Percentiles rank a stretch among this genome's conserved stretches.
These are phyloP conservation scores for Boeremia exigua DNA, from an alignment of 2,329 filamentous ascomycete genomes.

Conservation along the genomic window DNA sequence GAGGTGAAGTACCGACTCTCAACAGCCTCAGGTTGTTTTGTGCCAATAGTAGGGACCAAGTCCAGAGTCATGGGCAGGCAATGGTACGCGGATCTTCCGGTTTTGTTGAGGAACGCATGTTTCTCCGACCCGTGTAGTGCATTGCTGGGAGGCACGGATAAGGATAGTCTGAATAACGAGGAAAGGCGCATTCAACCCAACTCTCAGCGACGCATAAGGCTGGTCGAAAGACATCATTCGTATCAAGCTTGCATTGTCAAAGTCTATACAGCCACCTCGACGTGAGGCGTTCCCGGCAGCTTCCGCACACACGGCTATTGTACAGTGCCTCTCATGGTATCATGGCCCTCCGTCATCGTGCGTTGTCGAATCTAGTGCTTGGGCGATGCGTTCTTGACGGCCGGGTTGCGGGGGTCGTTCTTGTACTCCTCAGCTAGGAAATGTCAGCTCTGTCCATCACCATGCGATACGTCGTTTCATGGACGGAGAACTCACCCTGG, in stretches of 20 bases:
- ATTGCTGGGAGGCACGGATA: too few relatives aligned
- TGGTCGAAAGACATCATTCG: conserved; percentile 1
- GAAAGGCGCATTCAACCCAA: too few relatives aligned
- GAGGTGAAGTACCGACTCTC: too few relatives aligned
- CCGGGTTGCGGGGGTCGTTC: conserved; percentile 92
- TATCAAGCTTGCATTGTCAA: conserved; percentile 27
- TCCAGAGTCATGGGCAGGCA: too few relatives aligned
- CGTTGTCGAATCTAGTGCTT: conserved; percentile 37
- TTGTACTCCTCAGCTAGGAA: conserved; percentile 85
- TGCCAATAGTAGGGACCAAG: too few relatives aligned
- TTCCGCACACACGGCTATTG: conserved; percentile 40
- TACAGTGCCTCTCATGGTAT: conserved; percentile 41
- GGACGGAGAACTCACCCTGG: conserved; percentile 67
- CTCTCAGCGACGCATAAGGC: background rate
- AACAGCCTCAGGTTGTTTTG: too few relatives aligned
- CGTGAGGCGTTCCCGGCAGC: conserved; percentile 18
- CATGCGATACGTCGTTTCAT: background rate
- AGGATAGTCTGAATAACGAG: too few relatives aligned
- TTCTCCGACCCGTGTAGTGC: too few relatives aligned
- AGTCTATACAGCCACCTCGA: conserved; percentile 44
- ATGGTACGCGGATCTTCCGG: too few relatives aligned
- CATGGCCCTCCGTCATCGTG: conserved; percentile 21
- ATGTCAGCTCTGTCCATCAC: conserved; percentile 24
- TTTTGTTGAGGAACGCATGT: too few relatives aligned
- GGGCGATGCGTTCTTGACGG: conserved; percentile 41